These are phyloP conservation scores for Aspergillus hancockii DNA, from an alignment of 495 filamentous ascomycete genomes.

Conservation along the genomic window DNA sequence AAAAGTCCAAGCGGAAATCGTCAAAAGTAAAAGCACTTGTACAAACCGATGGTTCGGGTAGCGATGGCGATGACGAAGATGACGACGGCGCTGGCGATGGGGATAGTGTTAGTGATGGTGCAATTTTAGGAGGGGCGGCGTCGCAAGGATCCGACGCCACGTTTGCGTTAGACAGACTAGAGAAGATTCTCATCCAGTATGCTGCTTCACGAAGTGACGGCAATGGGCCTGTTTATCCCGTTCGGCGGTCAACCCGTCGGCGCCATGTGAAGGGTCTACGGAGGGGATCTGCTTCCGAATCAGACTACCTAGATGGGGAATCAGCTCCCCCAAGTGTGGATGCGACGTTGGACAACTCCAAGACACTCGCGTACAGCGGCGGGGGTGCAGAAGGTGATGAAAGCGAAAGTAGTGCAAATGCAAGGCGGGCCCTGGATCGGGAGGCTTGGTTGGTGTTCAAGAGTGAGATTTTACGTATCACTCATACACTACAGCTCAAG, in stretches of 20 bases:
- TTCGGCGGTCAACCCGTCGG: constrained; percentile 34
- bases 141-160: constrained; percentile 57
- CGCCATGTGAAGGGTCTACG: constrained; percentile 37
- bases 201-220: constrained; percentile 32
- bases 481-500: constrained; percentile 85
- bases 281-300: constrained; percentile 66
- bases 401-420: constrained; percentile 25
- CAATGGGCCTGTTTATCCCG: constrained; percentile 35
- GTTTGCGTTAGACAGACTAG: constrained; percentile 65
- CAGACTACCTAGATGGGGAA: constrained; percentile 74
- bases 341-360: constrained; percentile 81
- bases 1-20: constrained; percentile 64
- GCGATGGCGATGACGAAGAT: constrained; percentile 31
- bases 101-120: constrained; percentile 13
- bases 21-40: constrained; percentile 42
- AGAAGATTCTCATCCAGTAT: constrained; percentile 66
- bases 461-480: constrained; percentile 80
- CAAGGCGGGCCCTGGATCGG: constrained; percentile 59
- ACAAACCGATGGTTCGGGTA: constrained; percentile 23
- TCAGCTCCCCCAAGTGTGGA: constrained; percentile 75
- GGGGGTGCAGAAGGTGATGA: constrained; percentile 55
- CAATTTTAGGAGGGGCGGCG: constrained; percentile 16
- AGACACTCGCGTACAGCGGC: constrained; percentile 73
- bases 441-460: constrained; percentile 83
- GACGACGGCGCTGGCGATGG: constrained; percentile 24